Evolutionary conservation across 352 stramenopile genomes (phyloP).

Genomic region (Phytopythium kandeliae): DNA sequence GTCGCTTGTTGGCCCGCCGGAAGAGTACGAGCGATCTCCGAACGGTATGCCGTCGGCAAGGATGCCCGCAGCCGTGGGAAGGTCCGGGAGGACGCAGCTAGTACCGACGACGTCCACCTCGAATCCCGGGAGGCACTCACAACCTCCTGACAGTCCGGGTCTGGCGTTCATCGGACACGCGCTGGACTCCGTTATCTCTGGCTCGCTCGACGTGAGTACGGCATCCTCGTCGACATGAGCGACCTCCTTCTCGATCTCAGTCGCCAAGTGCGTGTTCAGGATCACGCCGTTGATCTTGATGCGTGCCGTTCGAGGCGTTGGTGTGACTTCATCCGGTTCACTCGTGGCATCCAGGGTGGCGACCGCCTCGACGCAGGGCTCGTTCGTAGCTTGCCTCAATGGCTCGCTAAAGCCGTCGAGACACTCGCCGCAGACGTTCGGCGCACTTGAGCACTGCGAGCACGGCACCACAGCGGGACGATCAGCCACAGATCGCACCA

Average conservation of each 20-base stretch:
- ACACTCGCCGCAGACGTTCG: slow-evolving; percentile 70
- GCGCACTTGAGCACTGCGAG: slow-evolving; percentile 30
- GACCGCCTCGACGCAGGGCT: slow-evolving; percentile 21
- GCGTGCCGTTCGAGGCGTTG: slow-evolving; percentile 9
- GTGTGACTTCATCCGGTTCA: slow-evolving; percentile 2
- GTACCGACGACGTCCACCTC: slow-evolving; percentile 18
- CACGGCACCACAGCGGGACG: neutral
- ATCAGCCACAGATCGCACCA: neutral
- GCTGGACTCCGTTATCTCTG: neutral
- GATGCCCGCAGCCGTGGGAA: neutral
- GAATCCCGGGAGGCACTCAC: slow-evolving; percentile 39
- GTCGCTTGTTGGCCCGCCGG: neutral
- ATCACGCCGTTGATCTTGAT: slow-evolving; percentile 71
- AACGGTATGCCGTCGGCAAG: neutral
- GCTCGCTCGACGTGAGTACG: neutral
- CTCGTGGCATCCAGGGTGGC: slow-evolving; percentile 4
- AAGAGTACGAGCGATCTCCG: neutral
- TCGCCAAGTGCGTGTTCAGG: slow-evolving; percentile 30
- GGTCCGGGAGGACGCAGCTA: slow-evolving; percentile 24
- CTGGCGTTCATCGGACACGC: slow-evolving; percentile 33
- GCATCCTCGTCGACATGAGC: slow-evolving; percentile 8
- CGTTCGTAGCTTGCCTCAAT: slow-evolving; percentile 17
- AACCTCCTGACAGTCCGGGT: slow-evolving; percentile 21
- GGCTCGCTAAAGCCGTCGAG: slow-evolving; percentile 34
- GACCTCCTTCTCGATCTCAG: slow-evolving; percentile 6